These are phyloP conservation scores for Dioscorea cayenensis DNA, from an alignment of 116 monocot genomes.

Conservation along the genomic window DNA sequence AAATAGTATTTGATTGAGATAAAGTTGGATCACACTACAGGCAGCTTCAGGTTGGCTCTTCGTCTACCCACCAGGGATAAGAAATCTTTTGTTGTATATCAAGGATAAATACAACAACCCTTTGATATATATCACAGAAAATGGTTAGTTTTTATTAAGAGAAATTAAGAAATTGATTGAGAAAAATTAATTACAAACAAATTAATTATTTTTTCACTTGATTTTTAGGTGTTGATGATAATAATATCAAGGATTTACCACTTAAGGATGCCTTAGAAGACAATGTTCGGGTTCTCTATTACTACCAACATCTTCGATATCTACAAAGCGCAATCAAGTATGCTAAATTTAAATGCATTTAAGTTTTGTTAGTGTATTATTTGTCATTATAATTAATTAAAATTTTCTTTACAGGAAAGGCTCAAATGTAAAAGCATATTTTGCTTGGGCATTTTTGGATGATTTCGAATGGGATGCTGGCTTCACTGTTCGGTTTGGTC, in stretches of 20 bases:
- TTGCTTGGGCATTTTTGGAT: constrained; percentile 1
- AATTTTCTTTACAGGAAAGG: neutral
- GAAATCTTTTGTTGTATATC: constrained; percentile 31
- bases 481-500: neutral
- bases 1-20: neutral
- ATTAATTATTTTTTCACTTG: neutral
- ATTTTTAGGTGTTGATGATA: constrained; percentile 11
- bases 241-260: neutral
- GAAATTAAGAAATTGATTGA: neutral
- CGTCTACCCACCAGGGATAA: constrained; percentile 41
- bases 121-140: constrained; percentile 59
- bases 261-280: constrained; percentile 5
- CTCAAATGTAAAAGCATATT: constrained; percentile 6
- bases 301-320: neutral
- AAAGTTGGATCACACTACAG: constrained; percentile 7
- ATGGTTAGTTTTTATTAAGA: constrained; percentile 21
- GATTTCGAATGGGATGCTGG: constrained; percentile 5
- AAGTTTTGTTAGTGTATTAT: no score
- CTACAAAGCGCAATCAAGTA: constrained; percentile 1
- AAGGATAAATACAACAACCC: constrained; percentile 50
- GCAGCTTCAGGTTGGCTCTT: constrained; percentile 27
- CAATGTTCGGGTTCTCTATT: neutral
- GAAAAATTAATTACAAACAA: neutral
- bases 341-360: neutral
- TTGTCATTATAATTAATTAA: neutral